Evolutionary conservation across 2,329 filamentous ascomycete genomes (phyloP).

Genomic region (Arthrocladium fulminans): DNA sequence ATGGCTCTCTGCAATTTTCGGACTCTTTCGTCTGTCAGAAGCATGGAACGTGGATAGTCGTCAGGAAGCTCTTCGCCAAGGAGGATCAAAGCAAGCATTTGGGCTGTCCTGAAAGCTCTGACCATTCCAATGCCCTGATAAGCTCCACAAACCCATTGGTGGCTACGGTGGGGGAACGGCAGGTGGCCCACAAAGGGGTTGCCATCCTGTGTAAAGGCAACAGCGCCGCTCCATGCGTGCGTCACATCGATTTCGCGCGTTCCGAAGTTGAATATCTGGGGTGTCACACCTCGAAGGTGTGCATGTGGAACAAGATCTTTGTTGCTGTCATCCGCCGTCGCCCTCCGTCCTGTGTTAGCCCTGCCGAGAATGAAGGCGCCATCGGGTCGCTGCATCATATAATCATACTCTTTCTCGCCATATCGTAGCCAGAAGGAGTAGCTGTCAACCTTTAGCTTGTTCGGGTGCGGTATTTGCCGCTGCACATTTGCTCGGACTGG

Average conservation of each 20-base stretch:
- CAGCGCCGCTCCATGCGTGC: background rate
- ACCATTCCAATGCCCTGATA: slow-evolving; percentile 1
- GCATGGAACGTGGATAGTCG: background rate
- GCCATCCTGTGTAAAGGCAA: slow-evolving; percentile 1
- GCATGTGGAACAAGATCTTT: background rate
- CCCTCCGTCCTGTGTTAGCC: background rate
- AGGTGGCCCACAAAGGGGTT: background rate
- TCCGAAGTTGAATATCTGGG: background rate
- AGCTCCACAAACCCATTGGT: background rate
- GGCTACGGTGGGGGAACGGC: background rate
- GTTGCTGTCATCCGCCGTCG: background rate
- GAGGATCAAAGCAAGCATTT: background rate
- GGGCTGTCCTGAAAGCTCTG: background rate
- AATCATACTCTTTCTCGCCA: slow-evolving; percentile 44
- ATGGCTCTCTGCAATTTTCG: slow-evolving; percentile 26
- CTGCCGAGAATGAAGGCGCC: slow-evolving; percentile 37
- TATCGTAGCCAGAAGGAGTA: slow-evolving; percentile 57
- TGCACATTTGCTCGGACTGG: slow-evolving; percentile 56
- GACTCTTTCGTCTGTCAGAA: background rate
- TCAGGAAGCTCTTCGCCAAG: background rate
- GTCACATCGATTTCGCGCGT: background rate
- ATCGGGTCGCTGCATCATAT: slow-evolving; percentile 51
- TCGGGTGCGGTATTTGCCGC: slow-evolving; percentile 48
- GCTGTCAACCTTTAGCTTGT: slow-evolving; percentile 45
- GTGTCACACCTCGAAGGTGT: background rate